A percentile compares a stretch with the other conserved stretches of the same genome.
Evolutionary conservation across 306 rosid genomes (phyloP).

Genomic region (Abrus pulchellus): DNA sequence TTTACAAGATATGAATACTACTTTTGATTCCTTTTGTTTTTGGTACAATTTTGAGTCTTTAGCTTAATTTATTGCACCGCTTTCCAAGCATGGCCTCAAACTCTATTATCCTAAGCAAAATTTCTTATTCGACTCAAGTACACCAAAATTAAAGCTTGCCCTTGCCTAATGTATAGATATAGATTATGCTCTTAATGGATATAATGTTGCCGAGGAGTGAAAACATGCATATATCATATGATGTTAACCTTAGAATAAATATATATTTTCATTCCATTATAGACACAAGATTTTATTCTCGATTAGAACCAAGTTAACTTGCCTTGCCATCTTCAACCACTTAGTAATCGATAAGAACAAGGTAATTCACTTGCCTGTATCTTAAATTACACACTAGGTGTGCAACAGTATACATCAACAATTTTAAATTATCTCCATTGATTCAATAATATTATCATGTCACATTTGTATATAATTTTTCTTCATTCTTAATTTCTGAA

Average conservation of each 20-base stretch:
- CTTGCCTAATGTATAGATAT: background rate
- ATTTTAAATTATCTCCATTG: background rate
- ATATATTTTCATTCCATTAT: slow-evolving; percentile 24
- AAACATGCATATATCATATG: background rate
- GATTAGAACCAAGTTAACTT: slow-evolving; percentile 46
- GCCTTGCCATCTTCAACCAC: slow-evolving; percentile 30
- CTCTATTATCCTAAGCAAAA: background rate
- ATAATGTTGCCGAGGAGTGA: slow-evolving; percentile 23
- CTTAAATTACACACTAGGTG: background rate
- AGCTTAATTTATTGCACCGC: background rate
- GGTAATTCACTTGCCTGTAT: slow-evolving; percentile 25
- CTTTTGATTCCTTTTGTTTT: slow-evolving; percentile 25
- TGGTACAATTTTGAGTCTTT: slow-evolving; percentile 7
- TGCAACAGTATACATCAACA: background rate
- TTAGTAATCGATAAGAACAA: slow-evolving; percentile 38
- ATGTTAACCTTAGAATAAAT: slow-evolving; percentile 18
- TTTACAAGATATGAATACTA: background rate
- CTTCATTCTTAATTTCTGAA: background rate
- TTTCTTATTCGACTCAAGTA: background rate
- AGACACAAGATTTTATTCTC: slow-evolving; percentile 24
- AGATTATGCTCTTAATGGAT: background rate
- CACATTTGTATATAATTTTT: background rate
- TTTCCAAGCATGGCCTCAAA: slow-evolving; percentile 10
- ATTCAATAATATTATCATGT: background rate
- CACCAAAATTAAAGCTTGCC: slow-evolving; percentile 8